These are phyloP conservation scores for Kregervanrija delftensis DNA, from an alignment of 805 yeast species.

Conservation along the genomic window DNA sequence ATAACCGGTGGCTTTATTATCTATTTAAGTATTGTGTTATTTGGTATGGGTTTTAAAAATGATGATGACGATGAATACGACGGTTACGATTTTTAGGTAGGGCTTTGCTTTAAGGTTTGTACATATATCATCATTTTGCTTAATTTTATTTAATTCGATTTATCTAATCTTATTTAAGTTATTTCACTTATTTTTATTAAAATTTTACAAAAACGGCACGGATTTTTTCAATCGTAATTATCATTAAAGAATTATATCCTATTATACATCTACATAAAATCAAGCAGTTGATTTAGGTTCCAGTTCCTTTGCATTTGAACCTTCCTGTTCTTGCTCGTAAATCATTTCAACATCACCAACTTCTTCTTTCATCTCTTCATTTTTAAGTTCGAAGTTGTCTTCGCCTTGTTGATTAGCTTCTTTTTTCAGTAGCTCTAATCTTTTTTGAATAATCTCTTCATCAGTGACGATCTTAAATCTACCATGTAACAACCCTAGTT, in stretches of 20 bases:
- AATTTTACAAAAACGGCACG: no score
- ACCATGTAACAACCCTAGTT: conserved; percentile 35
- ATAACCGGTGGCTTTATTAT: conserved; percentile 78
- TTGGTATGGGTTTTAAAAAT: conserved; percentile 68
- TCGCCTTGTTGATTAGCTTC: conserved; percentile 9
- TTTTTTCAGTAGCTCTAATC: conserved; percentile 19
- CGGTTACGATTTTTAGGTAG: conserved; percentile 4
- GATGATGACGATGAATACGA: conserved; percentile 36
- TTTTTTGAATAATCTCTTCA: conserved; percentile 25
- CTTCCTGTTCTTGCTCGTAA: conserved; percentile 4
- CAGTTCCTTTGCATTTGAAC: neutral
- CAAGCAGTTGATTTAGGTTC: neutral
- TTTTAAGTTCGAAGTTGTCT: conserved; percentile 6
- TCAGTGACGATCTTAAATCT: conserved; percentile 39
- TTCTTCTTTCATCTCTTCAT: conserved; percentile 3
- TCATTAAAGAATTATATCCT: no score
- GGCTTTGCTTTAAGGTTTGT: conserved; percentile 44
- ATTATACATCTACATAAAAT: neutral
- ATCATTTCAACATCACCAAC: conserved; percentile 2
- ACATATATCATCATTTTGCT: conserved; percentile 56
- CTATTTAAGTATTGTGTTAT: conserved; percentile 74
- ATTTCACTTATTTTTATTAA: no score
- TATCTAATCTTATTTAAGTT: no score
- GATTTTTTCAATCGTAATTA: no score
- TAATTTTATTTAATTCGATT: conserved; percentile 35